A percentile compares a stretch with the other conserved stretches of the same genome.
Conservation (phyloP, 305 asterid genomes). For the Striga hermonthica region DNA sequence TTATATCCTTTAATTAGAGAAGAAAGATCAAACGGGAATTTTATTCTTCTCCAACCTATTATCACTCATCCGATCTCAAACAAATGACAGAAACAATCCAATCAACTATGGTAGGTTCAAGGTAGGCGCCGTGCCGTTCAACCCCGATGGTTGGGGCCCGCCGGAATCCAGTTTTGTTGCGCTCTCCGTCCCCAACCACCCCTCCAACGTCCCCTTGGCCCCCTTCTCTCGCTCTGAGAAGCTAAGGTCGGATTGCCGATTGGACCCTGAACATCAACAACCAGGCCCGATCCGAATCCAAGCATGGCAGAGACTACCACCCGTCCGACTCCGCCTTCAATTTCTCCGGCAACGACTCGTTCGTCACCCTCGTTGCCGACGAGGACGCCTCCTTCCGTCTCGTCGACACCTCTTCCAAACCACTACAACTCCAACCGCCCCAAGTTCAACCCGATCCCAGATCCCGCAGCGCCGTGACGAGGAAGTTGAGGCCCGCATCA, state of each 20-base stretch:
- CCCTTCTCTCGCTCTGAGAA: constrained; percentile 92
- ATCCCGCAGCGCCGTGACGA: constrained; percentile 95
- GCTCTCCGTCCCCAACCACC: constrained; percentile 43
- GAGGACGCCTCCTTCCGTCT: constrained; percentile 85
- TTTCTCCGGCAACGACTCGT: too few species aligned
- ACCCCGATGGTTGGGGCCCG: constrained; percentile 80
- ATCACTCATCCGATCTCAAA: neutral
- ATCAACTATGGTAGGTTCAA: constrained; percentile 53
- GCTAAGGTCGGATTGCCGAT: constrained; percentile 83
- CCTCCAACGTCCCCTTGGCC: constrained; percentile 72
- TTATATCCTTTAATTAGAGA: too few species aligned
- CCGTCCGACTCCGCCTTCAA: constrained; percentile 70
- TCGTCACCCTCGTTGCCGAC: constrained; percentile 72
- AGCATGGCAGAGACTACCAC: constrained; percentile 48
- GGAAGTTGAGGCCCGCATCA: constrained; percentile 80
- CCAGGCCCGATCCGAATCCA: constrained; percentile 56
- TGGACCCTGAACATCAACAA: constrained; percentile 59
- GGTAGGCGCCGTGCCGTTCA: constrained; percentile 59
- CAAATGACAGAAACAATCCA: neutral
- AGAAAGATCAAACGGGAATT: too few species aligned
- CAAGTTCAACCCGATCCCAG: constrained; percentile 67
- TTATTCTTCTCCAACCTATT: too few species aligned
- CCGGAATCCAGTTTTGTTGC: constrained; percentile 48
- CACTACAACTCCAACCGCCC: constrained; percentile 64
- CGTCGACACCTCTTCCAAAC: constrained; percentile 74